Percentiles rank a stretch among this genome's conserved stretches.
Evolutionary conservation across 2,329 filamentous ascomycete species (phyloP).

Genomic region (Diaporthe australafricana): DNA sequence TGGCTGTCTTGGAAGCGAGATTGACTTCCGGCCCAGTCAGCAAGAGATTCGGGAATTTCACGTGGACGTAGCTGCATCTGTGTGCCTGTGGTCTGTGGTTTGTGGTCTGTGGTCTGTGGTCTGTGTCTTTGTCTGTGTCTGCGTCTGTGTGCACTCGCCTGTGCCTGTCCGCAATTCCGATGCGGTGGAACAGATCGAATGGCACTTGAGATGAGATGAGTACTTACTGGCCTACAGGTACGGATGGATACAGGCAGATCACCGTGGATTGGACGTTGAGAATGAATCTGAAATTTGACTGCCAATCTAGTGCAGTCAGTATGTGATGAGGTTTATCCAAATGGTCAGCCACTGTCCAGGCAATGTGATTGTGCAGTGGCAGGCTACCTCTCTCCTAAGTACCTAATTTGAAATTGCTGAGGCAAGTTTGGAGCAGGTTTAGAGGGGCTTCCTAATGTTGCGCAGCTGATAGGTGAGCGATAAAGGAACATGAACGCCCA

Average conservation of each 20-base stretch:
- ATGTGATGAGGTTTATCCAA: not conserved
- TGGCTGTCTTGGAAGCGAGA: conserved; percentile 46
- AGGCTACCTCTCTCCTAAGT: no score
- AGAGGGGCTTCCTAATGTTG: not conserved
- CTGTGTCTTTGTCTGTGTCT: not conserved
- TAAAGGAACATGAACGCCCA: not conserved
- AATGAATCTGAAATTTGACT: not conserved
- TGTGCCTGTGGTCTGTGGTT: not conserved
- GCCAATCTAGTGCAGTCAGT: not conserved
- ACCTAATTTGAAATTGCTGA: no score
- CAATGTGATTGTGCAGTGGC: not conserved
- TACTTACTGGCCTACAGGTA: conserved; percentile 1
- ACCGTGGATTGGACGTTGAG: not conserved
- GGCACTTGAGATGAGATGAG: not conserved
- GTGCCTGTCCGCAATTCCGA: conserved; percentile 16
- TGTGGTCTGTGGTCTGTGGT: not conserved
- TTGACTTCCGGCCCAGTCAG: conserved; percentile 7
- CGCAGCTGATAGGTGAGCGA: conserved; percentile 17
- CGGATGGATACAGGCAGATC: not conserved
- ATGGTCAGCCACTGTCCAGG: not conserved
- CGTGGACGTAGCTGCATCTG: not conserved
- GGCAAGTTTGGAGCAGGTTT: not conserved
- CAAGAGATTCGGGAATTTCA: conserved; percentile 1
- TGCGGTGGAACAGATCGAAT: conserved; percentile 18
- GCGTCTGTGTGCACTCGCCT: not conserved